Evolutionary conservation across 768 basidiomycete genomes (phyloP), one percentile per base, ranked within the genome.

Genomic region (Tulasnella sp.): DNA sequence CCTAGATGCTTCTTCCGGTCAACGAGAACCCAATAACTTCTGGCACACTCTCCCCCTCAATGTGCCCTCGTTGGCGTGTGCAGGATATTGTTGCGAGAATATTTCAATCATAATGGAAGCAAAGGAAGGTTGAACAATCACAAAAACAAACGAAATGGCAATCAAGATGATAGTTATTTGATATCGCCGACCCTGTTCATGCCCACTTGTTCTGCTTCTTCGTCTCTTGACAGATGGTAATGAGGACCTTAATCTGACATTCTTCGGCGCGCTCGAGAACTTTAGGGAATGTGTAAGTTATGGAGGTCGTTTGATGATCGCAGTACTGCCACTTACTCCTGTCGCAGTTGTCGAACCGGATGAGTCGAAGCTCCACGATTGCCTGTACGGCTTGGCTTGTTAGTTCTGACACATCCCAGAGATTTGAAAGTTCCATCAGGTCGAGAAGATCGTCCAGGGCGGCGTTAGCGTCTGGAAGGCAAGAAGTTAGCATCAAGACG

Each of bases 391-490:
- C 60, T 72, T 78, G 31, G 24, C 6, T 41, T 24, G 11, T 42
- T 54, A 78, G 60, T 16, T 72, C 58, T 22, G 50, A 34, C 9
- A 78, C 60, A 28, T 20, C 40, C 77, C 77, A 78, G 16, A 72
- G 7, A 41, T 78, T 12, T 5, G 60, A 69, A 6, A 78, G 60
- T 6, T 78, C 60, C 28, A 72, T 8, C 4, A 78, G 44, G 58
- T 34, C 28, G 18, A 78, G 20, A 1, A 78, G 77, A 18, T 69
- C 60, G 0, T 78, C 37, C 1, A 78, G 44, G 4, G 77, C 77
- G n/a, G 40, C 34, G 2, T 37, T 41, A 31, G 77, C 77, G 4
- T 78, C 77, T 76, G 48, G 20, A 40, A 75, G 34, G 46, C 0
- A 31, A 76, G 11, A 18, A 0, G 22, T 44, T 11, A 50, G 34